A percentile compares a stretch with the other conserved stretches of the same genome.
Conservation (phyloP, 345 rosid species). For the Gossypium herbaceum region DNA sequence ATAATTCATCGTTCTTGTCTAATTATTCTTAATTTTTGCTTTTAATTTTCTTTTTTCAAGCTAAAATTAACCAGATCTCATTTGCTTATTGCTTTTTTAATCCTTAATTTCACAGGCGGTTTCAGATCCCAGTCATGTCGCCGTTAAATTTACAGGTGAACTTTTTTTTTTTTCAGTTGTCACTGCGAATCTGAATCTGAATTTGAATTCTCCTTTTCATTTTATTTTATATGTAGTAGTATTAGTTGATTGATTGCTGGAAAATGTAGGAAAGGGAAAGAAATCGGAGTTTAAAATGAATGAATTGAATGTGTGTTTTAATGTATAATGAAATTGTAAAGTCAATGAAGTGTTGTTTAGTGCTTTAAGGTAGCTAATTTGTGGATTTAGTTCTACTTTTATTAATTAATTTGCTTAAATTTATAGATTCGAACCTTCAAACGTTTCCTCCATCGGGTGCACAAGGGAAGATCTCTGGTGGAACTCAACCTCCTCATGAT, state of each 20-base stretch:
- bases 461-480: slow-evolving; percentile 78
- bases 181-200: background rate
- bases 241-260: slow-evolving; percentile 20
- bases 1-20: background rate
- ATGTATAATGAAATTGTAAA: background rate
- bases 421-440: slow-evolving; percentile 73
- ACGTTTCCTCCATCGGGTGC: slow-evolving; percentile 74
- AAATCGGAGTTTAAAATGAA: background rate
- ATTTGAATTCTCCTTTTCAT: slow-evolving; percentile 2
- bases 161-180: background rate
- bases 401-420: background rate
- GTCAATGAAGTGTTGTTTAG: background rate
- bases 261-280: slow-evolving; percentile 7
- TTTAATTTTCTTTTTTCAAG: background rate
- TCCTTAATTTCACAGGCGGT: slow-evolving; percentile 54
- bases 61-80: slow-evolving; percentile 31
- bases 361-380: background rate
- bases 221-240: background rate
- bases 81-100: background rate
- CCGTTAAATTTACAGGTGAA: slow-evolving; percentile 68
- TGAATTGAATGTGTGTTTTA: background rate
- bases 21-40: slow-evolving; percentile 9
- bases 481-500: slow-evolving; percentile 73
- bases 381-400: background rate
- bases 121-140: slow-evolving; percentile 67